Base-by-base conservation (phyloP, 164 flowering plant species). In the Piper betle region DNA sequence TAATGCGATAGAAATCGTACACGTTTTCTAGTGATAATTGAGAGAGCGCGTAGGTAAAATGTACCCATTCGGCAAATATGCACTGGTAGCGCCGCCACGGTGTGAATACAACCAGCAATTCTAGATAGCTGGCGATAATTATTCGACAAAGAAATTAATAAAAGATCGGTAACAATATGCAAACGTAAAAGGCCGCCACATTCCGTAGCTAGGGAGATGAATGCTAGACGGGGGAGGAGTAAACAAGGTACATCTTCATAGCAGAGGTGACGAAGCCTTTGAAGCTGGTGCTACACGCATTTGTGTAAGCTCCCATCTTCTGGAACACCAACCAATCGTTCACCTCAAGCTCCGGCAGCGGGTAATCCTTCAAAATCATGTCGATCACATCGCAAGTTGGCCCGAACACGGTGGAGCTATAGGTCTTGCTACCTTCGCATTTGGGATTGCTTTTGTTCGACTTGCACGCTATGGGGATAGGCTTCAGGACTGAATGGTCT, bases 221-320 rank as follows among this genome's bases (percentile, higher is more conserved):
- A 25, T 25, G 33, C 33, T 25, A 25, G 33, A 25, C 33, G 33
- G 33, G 33, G 33, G 33, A 25, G 33, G 33, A 25, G 33, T 25
- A 25, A 25, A 25, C 33, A 25, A 25, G 33, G 33, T 25, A 25
- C 2, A 9, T 52, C 12, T 52, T 52, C 54, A 61, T 25, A 37
- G 25, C 50, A 13, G 63, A 37, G 48, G 61, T 42, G 15, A 8
- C 33, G 39, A 66, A 59, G 11, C 68, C 68, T 39, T 66, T 66
- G 11, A 66, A 66, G 25, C 60, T 59, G 18, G 59, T 52, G 20
- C 63, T 63, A 1, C 58, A 16, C 12, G 58, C 52, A 6, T 38
- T 52, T 6, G 68, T 4, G 13, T 59, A 66, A 18, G 68, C 63
- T 38, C 68, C 68, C 68, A 66, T 66, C n/a, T 53, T 59, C 18